Conservation (phyloP, 345 rosid genomes). For the Draba incana region DNA sequence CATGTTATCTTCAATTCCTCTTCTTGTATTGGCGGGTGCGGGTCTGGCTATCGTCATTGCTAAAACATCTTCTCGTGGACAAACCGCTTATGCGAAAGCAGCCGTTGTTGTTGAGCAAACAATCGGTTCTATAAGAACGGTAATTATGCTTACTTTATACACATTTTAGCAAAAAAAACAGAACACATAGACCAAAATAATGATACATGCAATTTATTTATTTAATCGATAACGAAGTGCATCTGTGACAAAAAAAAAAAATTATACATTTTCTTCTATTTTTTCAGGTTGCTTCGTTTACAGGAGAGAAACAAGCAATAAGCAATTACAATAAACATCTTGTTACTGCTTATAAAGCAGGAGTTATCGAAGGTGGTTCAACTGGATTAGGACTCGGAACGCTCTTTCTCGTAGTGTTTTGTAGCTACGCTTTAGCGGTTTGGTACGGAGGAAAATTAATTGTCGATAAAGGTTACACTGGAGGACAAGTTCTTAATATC, state of each 20-base stretch:
- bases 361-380: conserved; percentile 64
- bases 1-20: conserved; percentile 71
- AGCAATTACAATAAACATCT: conserved; percentile 59
- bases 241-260: no score
- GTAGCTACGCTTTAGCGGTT: conserved; percentile 68
- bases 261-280: conserved; percentile 30
- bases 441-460: conserved; percentile 90
- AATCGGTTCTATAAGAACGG: conserved; percentile 82
- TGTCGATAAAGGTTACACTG: conserved; percentile 66
- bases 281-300: conserved; percentile 79
- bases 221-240: no score
- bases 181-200: no score
- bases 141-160: conserved; percentile 33
- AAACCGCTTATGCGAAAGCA: conserved; percentile 74
- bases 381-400: conserved; percentile 73
- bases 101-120: conserved; percentile 76
- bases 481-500: conserved; percentile 74
- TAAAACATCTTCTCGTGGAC: conserved; percentile 69
- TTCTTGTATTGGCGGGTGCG: conserved; percentile 66
- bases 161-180: background rate
- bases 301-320: conserved; percentile 86
- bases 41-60: conserved; percentile 52
- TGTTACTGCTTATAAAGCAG: conserved; percentile 63
- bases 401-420: conserved; percentile 47
- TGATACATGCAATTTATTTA: no score